Evolutionary conservation across 2,329 filamentous ascomycete genomes (phyloP), one percentile per base, ranked within the genome.

Genomic region (Cladosporium cucumerinum): DNA sequence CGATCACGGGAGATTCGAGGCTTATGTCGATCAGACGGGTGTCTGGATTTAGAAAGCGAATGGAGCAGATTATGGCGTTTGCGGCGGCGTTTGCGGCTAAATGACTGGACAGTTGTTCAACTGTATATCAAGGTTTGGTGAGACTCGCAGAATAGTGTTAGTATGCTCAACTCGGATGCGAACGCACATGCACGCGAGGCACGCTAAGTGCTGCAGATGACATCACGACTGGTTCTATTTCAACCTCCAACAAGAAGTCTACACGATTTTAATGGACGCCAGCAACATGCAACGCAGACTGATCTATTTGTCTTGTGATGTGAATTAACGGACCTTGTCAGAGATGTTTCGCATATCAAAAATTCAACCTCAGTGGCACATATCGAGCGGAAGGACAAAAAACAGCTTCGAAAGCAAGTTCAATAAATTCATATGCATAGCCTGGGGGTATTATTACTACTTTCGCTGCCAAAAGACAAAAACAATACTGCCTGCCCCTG

Each of bases 151-250:
- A 26, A 52, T 18, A 26, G 26, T 26, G 11, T 52, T 52, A 51
- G 43, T 48, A 51, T 21, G 49, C 49, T 52, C n/a, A n/a, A n/a
- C n/a, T n/a, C 7, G 49, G 26, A 30, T 52, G 55, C 46, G 32
- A 57, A 57, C 23, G 16, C n/a, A 21, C 30, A 14, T 30, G 18
- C 21, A 54, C 51, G 51, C 51, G 28, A 32, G 36, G 23, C 48
- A 43, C 57, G 57, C 57, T 60, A 60, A 30, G 43, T 46, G 57
- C 26, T 49, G 11, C 11, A 25, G 5, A 34, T 61, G 58, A 61
- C 58, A 32, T 61, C 58, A 61, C 58, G 26, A 61, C 58, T 61
- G 26, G 46, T 61, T 52, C n/a, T 61, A 61, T 51, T 36, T 61
- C 46, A 51, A 61, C 36, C 36, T 43, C 18, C 36, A 43, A 43